Evolutionary conservation across 2,329 filamentous ascomycete genomes (phyloP).

Genomic region (Trichoderma sp.): DNA sequence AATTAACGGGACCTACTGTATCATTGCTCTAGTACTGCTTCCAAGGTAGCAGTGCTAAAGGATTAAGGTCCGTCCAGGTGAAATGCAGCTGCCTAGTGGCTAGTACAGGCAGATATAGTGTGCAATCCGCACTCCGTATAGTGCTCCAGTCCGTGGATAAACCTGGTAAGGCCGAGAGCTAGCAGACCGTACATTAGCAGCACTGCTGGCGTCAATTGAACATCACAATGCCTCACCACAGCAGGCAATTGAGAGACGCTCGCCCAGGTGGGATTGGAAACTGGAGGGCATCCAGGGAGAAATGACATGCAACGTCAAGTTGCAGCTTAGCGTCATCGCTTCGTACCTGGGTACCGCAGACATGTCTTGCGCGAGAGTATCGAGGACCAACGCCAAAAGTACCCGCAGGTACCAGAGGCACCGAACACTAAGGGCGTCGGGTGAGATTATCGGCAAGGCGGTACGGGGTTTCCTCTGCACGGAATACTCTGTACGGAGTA

Average conservation of each 20-base stretch:
- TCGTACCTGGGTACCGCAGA: background rate
- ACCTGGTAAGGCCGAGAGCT: background rate
- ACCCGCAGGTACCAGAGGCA: background rate
- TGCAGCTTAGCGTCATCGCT: background rate
- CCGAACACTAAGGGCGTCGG: background rate
- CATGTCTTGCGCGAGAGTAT: background rate
- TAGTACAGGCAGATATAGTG: background rate
- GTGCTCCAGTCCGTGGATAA: background rate
- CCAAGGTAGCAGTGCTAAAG: background rate
- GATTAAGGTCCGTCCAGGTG: background rate
- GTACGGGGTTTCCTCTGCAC: background rate
- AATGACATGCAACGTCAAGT: background rate
- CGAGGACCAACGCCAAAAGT: constrained; percentile 2
- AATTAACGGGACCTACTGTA: background rate
- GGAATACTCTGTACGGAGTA: background rate
- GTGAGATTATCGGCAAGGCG: background rate
- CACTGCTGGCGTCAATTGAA: background rate
- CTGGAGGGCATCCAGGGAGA: background rate
- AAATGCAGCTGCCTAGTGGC: background rate
- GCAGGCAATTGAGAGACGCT: background rate
- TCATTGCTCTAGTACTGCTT: background rate
- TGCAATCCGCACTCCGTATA: background rate
- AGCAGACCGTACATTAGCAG: background rate
- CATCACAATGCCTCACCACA: background rate
- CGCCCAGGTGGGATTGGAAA: background rate